These are phyloP conservation scores for Mycena polygramma DNA, from an alignment of 768 basidiomycete genomes.

Conservation along the genomic window DNA sequence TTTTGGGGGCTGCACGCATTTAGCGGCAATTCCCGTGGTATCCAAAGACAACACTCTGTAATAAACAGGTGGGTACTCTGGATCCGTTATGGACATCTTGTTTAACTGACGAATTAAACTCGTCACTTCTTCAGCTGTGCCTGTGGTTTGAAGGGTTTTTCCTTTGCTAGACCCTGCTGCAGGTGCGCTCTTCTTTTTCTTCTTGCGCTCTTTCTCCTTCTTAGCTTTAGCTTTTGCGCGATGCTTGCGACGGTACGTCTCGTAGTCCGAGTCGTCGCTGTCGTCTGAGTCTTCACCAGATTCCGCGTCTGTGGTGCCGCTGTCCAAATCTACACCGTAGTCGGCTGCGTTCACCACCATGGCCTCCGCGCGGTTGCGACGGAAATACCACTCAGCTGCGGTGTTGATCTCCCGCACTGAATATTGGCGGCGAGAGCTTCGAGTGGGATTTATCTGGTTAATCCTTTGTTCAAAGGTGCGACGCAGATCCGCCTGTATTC, in stretches of 20 bases:
- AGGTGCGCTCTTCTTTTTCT: background rate
- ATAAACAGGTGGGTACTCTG: slow-evolving; percentile 17
- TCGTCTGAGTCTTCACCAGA: too few relatives aligned
- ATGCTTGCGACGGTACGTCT: background rate
- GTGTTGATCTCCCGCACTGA: background rate
- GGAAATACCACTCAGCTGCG: slow-evolving; percentile 18
- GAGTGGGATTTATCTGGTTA: too few relatives aligned
- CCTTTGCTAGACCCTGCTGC: background rate
- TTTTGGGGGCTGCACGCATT: background rate
- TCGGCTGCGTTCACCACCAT: too few relatives aligned
- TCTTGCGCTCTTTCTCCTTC: background rate
- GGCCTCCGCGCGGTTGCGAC: background rate
- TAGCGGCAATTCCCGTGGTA: background rate
- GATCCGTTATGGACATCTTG: background rate
- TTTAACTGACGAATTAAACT: slow-evolving; percentile 3
- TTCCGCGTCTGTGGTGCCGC: too few relatives aligned
- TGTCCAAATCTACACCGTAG: too few relatives aligned
- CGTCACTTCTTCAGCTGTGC: background rate
- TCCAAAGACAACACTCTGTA: background rate
- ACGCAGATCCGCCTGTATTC: too few relatives aligned
- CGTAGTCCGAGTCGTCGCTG: too few relatives aligned
- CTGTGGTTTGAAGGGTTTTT: background rate
- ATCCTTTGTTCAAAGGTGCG: too few relatives aligned
- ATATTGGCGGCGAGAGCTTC: too few relatives aligned
- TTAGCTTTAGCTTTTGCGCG: background rate